Base-by-base conservation (phyloP, 768 basidiomycete species). In the Asterophora lycoperdoides region DNA sequence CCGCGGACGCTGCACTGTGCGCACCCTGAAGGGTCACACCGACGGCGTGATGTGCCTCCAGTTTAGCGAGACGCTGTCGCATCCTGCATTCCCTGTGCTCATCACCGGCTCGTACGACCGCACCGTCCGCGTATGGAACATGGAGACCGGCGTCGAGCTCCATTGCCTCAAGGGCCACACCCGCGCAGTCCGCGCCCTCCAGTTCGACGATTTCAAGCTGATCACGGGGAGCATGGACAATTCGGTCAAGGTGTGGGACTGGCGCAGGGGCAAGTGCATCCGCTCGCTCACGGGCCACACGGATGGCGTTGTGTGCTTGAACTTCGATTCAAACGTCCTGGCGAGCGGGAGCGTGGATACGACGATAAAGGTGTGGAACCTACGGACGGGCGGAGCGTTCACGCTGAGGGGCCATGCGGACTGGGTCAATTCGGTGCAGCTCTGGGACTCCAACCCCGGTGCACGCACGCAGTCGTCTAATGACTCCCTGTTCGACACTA, bases 61-160 rank as follows among this genome's bases (percentile, higher is more conserved):
- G 62, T 94, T 93, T 64, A 84, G 77, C 63, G 95, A 96, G 64
- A 83, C 83, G 5, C 74, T 95, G 8, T 71, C 79, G 1, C 85
- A 92, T 64, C 88, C 91, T 7, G 74, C 82, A 7, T 96, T 93
- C 60, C 93, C 95, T 5, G 83, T 99, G 53, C 84, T 99, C 46
- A 93, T 99, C 73, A 95, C 96, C 2, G 96, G 96, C 20, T 96
- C 93, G 1, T 98, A 96, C 67, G 96, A 99, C 61, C 84, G 89
- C 58, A 96, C 93, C 3, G 83, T 85, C 4, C 83, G 94, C 15
- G 84, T 99, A 5, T 99, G 96, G 96, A 96, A 98, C 63, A 78
- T 98, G 44, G 94, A 97, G 67, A 90, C 87, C 0, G 95, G 93
- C 15, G 72, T 78, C 42, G 85, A 89, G 62, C 74, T 97, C 26